Percentiles rank a stretch among this genome's conserved stretches.
phyloP scores from a whole-genome alignment of 2,329 filamentous ascomycete species.

The Metarhizium robertsii region DNA sequence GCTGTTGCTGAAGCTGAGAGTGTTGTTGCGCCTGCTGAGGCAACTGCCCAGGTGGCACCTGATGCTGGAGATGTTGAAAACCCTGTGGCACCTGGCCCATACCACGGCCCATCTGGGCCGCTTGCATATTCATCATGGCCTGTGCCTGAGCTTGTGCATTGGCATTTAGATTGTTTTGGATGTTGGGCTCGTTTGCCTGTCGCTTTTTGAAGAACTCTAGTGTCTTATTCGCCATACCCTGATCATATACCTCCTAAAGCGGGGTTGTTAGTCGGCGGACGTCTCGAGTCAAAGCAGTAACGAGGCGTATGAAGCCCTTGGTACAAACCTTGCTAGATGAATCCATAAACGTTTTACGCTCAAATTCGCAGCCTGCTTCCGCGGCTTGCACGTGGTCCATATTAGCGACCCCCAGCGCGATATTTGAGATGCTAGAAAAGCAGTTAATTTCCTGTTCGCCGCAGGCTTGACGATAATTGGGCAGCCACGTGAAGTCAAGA shows the following conservation, averaged over 20 bases:
- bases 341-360: constrained; percentile 36
- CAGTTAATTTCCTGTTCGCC: constrained; percentile 5
- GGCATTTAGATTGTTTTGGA: constrained; percentile 41
- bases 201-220: constrained; percentile 41
- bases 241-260: constrained; percentile 39
- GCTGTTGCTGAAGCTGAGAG: constrained; percentile 18
- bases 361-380: constrained; percentile 33
- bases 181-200: constrained; percentile 36
- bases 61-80: constrained; percentile 50
- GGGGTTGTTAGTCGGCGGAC: constrained; percentile 8
- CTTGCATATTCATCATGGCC: constrained; percentile 45
- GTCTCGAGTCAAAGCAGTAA: no score
- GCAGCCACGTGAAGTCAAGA: background rate
- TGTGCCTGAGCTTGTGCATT: constrained; percentile 31
- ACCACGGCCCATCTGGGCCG: constrained; percentile 39
- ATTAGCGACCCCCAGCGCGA: constrained; percentile 31
- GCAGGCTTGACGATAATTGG: background rate
- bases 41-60: constrained; percentile 46
- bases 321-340: constrained; percentile 36
- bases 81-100: constrained; percentile 41
- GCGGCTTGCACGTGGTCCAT: constrained; percentile 32
- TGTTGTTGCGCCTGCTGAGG: constrained; percentile 26
- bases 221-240: constrained; percentile 34
- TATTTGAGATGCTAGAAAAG: constrained; percentile 37
- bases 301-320: constrained; percentile 9